Evolutionary conservation across 2,329 filamentous ascomycete species (phyloP).

Genomic region (Pseudopyrenochaeta lycopersici): DNA sequence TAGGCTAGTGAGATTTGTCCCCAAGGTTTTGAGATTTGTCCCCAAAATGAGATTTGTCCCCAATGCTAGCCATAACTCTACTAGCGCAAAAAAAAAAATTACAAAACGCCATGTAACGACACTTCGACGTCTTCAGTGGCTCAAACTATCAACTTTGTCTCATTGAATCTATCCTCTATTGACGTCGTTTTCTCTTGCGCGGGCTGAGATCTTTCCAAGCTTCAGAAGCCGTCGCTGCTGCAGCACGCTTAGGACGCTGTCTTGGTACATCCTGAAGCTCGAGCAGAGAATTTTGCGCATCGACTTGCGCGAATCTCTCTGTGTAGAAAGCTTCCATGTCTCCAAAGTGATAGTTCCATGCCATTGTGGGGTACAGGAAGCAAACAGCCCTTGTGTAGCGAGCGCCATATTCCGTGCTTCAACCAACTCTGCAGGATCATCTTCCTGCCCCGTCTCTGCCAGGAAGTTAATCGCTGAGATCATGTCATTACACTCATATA

Average conservation of each 20-base stretch:
- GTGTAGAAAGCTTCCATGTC: constrained; percentile 21
- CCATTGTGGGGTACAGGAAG: constrained; percentile 19
- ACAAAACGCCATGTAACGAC: not conserved
- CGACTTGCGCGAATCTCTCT: constrained; percentile 19
- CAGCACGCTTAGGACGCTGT: constrained; percentile 4
- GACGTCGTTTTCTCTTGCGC: not conserved
- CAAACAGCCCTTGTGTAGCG: constrained; percentile 13
- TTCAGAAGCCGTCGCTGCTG: constrained; percentile 4
- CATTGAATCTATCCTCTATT: not conserved
- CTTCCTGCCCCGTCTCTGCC: constrained; percentile 16
- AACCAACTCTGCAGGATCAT: constrained; percentile 8
- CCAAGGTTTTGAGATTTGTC: no score
- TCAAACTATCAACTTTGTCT: not conserved
- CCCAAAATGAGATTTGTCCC: constrained; percentile 4
- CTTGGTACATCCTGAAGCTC: not conserved
- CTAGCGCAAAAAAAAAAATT: constrained; percentile 2
- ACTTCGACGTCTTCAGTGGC: not conserved
- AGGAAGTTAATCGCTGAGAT: constrained; percentile 19
- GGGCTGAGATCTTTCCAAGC: constrained; percentile 7
- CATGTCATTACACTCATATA: constrained; percentile 20
- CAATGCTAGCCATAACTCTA: constrained; percentile 1
- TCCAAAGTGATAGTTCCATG: constrained; percentile 25
- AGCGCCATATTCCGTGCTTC: constrained; percentile 13
- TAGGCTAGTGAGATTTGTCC: no score
- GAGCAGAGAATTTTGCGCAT: constrained; percentile 14